phyloP scores from a whole-genome alignment of 2,329 filamentous ascomycete species.

The Bimuria novae-zelandiae region DNA sequence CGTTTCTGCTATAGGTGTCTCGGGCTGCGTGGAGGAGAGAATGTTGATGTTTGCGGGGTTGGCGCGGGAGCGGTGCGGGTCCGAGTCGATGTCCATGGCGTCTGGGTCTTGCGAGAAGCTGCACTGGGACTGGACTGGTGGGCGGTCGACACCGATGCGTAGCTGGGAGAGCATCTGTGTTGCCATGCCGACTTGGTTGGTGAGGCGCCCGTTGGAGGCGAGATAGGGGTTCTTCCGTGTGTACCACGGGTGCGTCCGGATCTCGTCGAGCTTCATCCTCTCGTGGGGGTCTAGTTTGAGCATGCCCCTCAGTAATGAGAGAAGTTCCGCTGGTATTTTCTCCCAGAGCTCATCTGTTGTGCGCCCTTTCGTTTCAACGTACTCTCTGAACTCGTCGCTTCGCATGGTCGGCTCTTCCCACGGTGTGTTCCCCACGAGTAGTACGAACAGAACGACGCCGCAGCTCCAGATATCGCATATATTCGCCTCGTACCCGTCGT shows the following conservation, averaged over 20 bases:
- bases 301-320: conserved; percentile 90
- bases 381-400: conserved; percentile 92
- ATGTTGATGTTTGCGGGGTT: conserved; percentile 47
- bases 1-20: conserved; percentile 73
- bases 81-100: conserved; percentile 71
- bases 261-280: conserved; percentile 83
- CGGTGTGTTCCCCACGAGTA: conserved; percentile 93
- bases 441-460: conserved; percentile 94
- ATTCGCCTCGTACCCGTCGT: conserved; percentile 72
- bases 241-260: conserved; percentile 94
- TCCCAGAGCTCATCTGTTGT: conserved; percentile 86
- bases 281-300: conserved; percentile 76
- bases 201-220: conserved; percentile 71
- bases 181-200: conserved; percentile 82
- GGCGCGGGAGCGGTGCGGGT: conserved; percentile 37
- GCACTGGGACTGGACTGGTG: conserved; percentile 59
- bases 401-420: conserved; percentile 90
- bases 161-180: conserved; percentile 93
- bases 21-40: conserved; percentile 84
- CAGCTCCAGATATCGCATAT: conserved; percentile 95
- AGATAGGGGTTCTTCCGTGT: conserved; percentile 81
- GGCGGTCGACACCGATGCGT: conserved; percentile 81
- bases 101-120: conserved; percentile 52
- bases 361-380: conserved; percentile 76
- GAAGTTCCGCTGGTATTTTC: conserved; percentile 71